Evolutionary conservation across 345 rosid genomes (phyloP).

Genomic region (Lumnitzera littorea): DNA sequence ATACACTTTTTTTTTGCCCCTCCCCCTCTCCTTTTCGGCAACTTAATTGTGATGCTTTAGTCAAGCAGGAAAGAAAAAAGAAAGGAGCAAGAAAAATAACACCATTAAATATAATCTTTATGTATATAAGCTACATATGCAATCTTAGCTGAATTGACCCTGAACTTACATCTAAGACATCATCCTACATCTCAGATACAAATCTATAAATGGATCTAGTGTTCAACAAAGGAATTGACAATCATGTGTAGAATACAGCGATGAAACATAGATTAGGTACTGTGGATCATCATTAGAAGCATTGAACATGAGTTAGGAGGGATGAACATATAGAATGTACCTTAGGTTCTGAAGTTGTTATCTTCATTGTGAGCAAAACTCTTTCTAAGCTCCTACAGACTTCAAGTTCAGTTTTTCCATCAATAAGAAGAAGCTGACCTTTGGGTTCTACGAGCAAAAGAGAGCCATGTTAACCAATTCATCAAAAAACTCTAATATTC

Average conservation of each 20-base stretch:
- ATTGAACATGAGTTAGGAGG: slow-evolving; percentile 4
- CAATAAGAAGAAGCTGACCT: slow-evolving; percentile 90
- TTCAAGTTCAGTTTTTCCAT: slow-evolving; percentile 91
- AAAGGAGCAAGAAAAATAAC: no score
- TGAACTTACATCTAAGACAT: slow-evolving; percentile 4
- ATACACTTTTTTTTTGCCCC: no score
- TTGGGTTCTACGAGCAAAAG: slow-evolving; percentile 61
- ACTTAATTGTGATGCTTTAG: no score
- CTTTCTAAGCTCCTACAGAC: slow-evolving; percentile 84
- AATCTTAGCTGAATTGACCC: neutral
- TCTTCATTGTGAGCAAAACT: slow-evolving; percentile 93
- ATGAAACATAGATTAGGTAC: neutral
- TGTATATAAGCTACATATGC: neutral
- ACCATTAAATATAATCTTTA: no score
- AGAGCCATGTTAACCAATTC: neutral
- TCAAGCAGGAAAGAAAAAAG: no score
- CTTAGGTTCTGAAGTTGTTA: slow-evolving; percentile 88
- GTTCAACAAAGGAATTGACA: neutral
- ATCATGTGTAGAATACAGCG: neutral
- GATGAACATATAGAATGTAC: slow-evolving; percentile 29
- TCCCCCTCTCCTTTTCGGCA: no score
- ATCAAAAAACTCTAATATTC: neutral
- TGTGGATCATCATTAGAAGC: neutral
- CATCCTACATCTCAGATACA: neutral
- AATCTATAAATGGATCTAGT: slow-evolving; percentile 1